Conservation (phyloP, 2,329 filamentous ascomycete genomes). For the Paracoccidioides brasiliensis region DNA sequence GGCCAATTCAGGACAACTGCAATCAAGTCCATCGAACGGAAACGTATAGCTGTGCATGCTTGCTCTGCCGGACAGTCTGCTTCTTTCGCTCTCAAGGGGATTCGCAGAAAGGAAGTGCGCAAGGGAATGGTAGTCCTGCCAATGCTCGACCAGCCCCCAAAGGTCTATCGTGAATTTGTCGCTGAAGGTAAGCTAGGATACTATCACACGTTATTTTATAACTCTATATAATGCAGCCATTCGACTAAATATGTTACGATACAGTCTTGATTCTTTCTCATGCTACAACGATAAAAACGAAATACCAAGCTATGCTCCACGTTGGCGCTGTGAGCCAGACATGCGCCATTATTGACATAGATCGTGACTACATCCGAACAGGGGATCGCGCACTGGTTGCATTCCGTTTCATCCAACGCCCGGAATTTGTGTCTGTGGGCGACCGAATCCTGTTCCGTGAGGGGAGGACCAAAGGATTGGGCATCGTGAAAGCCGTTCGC, state of each 20-base stretch:
- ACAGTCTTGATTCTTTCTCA: constrained; percentile 84
- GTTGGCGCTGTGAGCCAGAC: constrained; percentile 92
- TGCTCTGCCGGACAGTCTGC: constrained; percentile 86
- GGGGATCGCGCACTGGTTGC: constrained; percentile 90
- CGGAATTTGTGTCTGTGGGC: constrained; percentile 80
- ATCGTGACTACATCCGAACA: constrained; percentile 86
- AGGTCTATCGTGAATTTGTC: constrained; percentile 62
- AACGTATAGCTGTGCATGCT: constrained; percentile 75
- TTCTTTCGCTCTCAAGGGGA: constrained; percentile 76
- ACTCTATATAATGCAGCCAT: neutral
- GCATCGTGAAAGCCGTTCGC: constrained; percentile 82
- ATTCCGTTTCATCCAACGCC: constrained; percentile 86
- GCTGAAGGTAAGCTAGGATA: constrained; percentile 47
- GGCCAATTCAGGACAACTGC: constrained; percentile 80
- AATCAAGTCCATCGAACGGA: constrained; percentile 86
- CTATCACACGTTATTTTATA: neutral
- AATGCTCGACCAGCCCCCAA: constrained; percentile 62
- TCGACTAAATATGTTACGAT: constrained; percentile 1
- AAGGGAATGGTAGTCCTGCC: constrained; percentile 97
- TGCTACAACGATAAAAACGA: constrained; percentile 90
- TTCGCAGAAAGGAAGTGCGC: constrained; percentile 80
- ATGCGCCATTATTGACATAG: constrained; percentile 93
- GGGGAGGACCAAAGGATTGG: constrained; percentile 85
- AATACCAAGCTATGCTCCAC: constrained; percentile 97
- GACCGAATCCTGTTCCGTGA: constrained; percentile 88